Percentiles rank a stretch among this genome's conserved stretches.
These are phyloP conservation scores for Neurospora sp. DNA, from an alignment of 495 filamentous ascomycete species.

Conservation along the genomic window DNA sequence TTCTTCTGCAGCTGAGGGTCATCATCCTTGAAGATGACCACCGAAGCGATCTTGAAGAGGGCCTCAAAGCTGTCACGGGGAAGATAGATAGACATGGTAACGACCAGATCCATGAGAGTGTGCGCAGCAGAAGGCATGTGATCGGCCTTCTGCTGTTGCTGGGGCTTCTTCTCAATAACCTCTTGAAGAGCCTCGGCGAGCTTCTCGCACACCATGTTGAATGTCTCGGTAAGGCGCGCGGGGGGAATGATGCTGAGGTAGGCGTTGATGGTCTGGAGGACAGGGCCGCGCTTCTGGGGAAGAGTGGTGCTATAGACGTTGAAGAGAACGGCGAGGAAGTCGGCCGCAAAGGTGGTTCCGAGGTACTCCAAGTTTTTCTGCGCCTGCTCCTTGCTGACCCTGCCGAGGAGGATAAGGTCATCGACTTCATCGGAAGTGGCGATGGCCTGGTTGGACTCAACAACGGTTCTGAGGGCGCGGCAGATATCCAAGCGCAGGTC, in stretches of 20 bases:
- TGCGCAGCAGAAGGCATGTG: constrained; percentile 88
- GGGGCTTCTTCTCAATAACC: constrained; percentile 41
- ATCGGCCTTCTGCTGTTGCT: constrained; percentile 45
- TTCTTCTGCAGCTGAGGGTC: constrained; percentile 99
- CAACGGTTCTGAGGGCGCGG: constrained; percentile 68
- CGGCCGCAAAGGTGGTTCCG: constrained; percentile 59
- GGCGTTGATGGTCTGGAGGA: constrained; percentile 87
- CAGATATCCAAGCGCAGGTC: constrained; percentile 81
- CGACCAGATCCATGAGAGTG: constrained; percentile 90
- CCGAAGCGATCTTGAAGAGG: constrained; percentile 73
- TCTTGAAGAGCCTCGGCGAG: constrained; percentile 68
- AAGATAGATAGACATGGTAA: constrained; percentile 89
- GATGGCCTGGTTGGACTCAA: constrained; percentile 83
- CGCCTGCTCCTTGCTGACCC: constrained; percentile 65
- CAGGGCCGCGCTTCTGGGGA: constrained; percentile 80
- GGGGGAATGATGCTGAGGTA: constrained; percentile 75
- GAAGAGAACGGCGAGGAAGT: constrained; percentile 88
- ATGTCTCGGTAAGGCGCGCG: constrained; percentile 75
- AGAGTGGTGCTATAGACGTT: constrained; percentile 96
- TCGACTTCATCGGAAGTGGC: constrained; percentile 48
- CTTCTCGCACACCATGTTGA: constrained; percentile 72
- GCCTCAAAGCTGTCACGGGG: constrained; percentile 69
- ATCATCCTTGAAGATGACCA: constrained; percentile 61
- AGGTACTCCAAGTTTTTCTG: constrained; percentile 70
- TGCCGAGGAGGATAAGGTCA: constrained; percentile 57